Evolutionary conservation across 2,329 filamentous ascomycete genomes (phyloP), one percentile per base, ranked within the genome.

Genomic region (Dothiorella sarmentorum): DNA sequence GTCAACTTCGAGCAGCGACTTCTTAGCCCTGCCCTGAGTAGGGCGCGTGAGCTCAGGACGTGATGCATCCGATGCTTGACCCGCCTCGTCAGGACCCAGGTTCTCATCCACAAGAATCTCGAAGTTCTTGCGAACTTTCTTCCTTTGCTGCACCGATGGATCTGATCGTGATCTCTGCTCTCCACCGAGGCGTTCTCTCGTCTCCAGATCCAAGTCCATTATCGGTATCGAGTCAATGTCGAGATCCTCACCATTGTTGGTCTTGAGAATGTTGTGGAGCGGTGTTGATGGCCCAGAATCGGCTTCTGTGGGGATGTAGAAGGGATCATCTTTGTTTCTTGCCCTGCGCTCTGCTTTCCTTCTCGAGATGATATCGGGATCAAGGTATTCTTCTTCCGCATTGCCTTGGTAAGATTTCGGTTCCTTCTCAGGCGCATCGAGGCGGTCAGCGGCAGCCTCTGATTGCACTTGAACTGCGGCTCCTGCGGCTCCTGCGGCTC

Each of bases 151-250:
- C 4, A 11, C 15, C 17, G 52, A 33, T 11, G 18, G 2, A 9
- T 56, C 52, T 22, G 37, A 22, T 17, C 53, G 18, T 18, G 38
- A 15, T 13, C 40, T 38, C 20, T 42, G n/a, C 7, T 59, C 44
- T n/a, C 33, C 56, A 13, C 51, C 37, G 5, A 56, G 51, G 7
- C 56, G 37, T 15, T 53, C 63, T 17, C 64, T 56, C 24, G 63
- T 65, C 35, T 87, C 86, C 7, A 97, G 81, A 62, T 95, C 87
- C 45, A 99, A 81, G 69, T 96, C 86, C 85, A 99, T 94, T 67
- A 99, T 93, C 2, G 94, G 94, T 66, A 99, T 99, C 2, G 90
- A 85, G 73, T 99, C 94, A 42, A 99, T 87, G 69, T 99, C 93
- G 7, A 97, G 77, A 43, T 89, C 88, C 2, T 87, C 70, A 2